Base-by-base conservation (phyloP, 2,329 filamentous ascomycete species). In the Calonectria ilicicola region DNA sequence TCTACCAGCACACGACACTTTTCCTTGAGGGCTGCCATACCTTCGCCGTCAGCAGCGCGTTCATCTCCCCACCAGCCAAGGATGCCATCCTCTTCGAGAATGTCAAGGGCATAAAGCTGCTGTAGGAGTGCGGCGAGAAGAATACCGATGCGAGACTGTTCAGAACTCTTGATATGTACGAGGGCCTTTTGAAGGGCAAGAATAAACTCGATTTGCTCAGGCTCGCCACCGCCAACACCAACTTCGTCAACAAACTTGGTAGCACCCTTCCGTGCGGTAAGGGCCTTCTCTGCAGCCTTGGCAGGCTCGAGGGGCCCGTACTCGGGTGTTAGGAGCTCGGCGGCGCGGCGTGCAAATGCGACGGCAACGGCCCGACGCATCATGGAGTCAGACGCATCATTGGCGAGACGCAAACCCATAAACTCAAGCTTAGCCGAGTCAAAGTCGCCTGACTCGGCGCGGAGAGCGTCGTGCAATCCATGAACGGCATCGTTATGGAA, bases 401-500 rank as follows among this genome's bases (percentile, higher is more conserved):
- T 95, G 67, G 93, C 93, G 83, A 99, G 94, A 14, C 96, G 93
- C n/a, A 98, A 88, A 58, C 95, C 94, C 87, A 96, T 98, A 74
- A 99, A 94, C 82, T 99, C 97, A 40, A 98, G 90, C 82, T 96
- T 95, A 63, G 91, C 90, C 2, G 88, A 88, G 80, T 98, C 96
- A 75, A 98, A 97, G 81, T 97, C 94, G 14, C 92, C 91, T 17
- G 91, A 90, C 15, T 92, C 91, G 26, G 92, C 93, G 65, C 93
- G 93, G 49, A 98, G 88, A 27, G 95, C 94, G 80, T 98, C 96
- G 74, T 96, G 89, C n/a, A 98, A 90, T 73, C 95, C 96, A 75
- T 92, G 89, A 3, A 96, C 94, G 29, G 96, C 96, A 80, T 98
- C 96, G 73, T 93, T 89, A 82, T 98, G 94, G 89, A 98, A 98